phyloP scores from a whole-genome alignment of 2,329 filamentous ascomycete species.

The Penicillium sp. region DNA sequence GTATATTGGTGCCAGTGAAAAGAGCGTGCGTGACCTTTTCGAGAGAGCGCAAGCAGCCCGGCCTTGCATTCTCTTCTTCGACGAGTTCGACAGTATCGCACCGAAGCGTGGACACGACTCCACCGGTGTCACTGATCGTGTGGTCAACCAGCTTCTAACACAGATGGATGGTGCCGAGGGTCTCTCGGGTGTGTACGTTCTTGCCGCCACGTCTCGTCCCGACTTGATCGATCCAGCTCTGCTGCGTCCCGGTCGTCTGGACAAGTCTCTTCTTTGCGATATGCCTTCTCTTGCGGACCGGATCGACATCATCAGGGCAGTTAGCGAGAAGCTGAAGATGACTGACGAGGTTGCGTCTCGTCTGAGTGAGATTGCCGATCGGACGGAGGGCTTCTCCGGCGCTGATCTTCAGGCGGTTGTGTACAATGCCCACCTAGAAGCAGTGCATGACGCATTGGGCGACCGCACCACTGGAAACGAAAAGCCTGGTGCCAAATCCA shows the following conservation, averaged over 20 bases:
- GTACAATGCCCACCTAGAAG: constrained; percentile 94
- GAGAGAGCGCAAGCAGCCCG: constrained; percentile 81
- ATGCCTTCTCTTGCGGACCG: constrained; percentile 76
- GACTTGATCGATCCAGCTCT: constrained; percentile 94
- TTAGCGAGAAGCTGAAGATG: constrained; percentile 76
- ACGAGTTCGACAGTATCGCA: constrained; percentile 97
- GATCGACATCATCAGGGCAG: constrained; percentile 77
- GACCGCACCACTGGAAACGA: constrained; percentile 43
- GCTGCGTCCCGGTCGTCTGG: constrained; percentile 81
- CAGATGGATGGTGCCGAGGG: constrained; percentile 99
- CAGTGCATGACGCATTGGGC: constrained; percentile 86
- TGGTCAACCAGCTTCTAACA: constrained; percentile 95
- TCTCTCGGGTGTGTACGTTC: constrained; percentile 87
- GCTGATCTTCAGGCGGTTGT: constrained; percentile 92
- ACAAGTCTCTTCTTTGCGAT: constrained; percentile 89
- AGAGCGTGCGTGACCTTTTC: constrained; percentile 91
- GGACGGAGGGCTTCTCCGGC: constrained; percentile 86
- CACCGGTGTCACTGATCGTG: constrained; percentile 95
- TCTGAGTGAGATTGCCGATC: constrained; percentile 67
- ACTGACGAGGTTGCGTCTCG: constrained; percentile 59
- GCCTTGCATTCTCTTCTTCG: constrained; percentile 95
- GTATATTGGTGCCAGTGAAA: constrained; percentile 96
- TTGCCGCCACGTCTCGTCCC: constrained; percentile 87
- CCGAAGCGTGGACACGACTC: constrained; percentile 96
- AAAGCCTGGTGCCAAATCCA: constrained; percentile 33